Evolutionary conservation across 768 basidiomycete species (phyloP).

Genomic region (Panaeolus cyanescens): DNA sequence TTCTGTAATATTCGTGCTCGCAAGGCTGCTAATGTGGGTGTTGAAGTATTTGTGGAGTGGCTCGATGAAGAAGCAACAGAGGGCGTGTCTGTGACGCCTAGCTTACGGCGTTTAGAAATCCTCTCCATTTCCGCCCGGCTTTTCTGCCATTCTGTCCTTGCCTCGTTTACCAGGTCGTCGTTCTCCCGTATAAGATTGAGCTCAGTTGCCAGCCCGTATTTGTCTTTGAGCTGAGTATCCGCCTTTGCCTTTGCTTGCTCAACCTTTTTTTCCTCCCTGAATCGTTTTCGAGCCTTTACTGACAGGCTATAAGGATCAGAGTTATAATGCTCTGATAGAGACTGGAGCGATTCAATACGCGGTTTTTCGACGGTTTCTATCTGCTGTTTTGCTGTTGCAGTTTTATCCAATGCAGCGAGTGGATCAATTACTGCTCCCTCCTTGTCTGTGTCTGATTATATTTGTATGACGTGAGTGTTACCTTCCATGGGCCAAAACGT

Average conservation of each 20-base stretch:
- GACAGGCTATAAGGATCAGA: constrained; percentile 88
- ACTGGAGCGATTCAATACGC: constrained; percentile 79
- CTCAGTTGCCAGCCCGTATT: constrained; percentile 76
- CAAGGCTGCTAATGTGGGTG: constrained; percentile 35
- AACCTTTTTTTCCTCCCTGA: constrained; percentile 85
- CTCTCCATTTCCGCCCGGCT: constrained; percentile 48
- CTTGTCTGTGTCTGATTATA: constrained; percentile 53
- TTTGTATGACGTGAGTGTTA: not conserved
- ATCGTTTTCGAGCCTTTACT: constrained; percentile 70
- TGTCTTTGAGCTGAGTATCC: constrained; percentile 72
- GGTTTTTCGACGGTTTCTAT: constrained; percentile 76
- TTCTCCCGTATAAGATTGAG: constrained; percentile 69
- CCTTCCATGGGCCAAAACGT: too few relatives aligned
- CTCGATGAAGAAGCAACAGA: constrained; percentile 18
- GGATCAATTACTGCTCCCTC: constrained; percentile 73
- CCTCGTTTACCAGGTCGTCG: constrained; percentile 57
- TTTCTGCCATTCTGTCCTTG: constrained; percentile 63
- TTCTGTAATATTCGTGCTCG: constrained; percentile 61
- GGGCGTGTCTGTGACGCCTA: constrained; percentile 29
- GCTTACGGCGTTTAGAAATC: constrained; percentile 51
- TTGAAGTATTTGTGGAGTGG: constrained; percentile 11
- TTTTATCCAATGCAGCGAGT: constrained; percentile 87
- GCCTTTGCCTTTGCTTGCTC: constrained; percentile 65
- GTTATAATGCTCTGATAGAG: constrained; percentile 76
- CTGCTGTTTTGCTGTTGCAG: constrained; percentile 72